phyloP scores from a whole-genome alignment of 2,329 filamentous ascomycete genomes.

The Cercospora janseana region DNA sequence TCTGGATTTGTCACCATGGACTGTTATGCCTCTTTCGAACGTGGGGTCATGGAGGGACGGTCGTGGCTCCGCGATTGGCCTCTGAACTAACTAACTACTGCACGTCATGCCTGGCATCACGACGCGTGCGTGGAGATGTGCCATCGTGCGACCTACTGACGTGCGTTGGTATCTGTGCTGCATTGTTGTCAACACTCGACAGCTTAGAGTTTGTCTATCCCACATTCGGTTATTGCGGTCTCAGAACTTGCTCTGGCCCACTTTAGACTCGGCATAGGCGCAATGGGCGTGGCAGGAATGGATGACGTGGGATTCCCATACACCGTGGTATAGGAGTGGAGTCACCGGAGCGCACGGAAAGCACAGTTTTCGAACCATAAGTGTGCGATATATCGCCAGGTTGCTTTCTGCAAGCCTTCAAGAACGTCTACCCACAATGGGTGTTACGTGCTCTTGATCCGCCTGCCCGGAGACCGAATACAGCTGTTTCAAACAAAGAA shows the following conservation, averaged over 20 bases:
- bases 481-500: neutral
- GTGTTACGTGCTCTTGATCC: neutral
- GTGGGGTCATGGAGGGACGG: neutral
- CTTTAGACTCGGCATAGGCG: neutral
- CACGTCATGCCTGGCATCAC: neutral
- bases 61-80: neutral
- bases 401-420: neutral
- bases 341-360: neutral
- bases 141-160: no score
- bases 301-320: constrained; percentile 12
- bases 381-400: constrained; percentile 2
- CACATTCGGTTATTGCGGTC: constrained; percentile 1
- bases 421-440: neutral
- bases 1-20: constrained; percentile 3
- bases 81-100: no score
- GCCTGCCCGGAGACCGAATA: neutral
- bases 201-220: neutral
- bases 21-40: constrained; percentile 3
- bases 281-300: constrained; percentile 16
- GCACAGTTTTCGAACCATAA: neutral
- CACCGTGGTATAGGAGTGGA: neutral
- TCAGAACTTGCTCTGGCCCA: neutral
- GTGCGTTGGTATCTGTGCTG: neutral
- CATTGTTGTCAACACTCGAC: neutral
- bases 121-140: neutral